These are phyloP conservation scores for Aethionema arabicum DNA, from an alignment of 345 rosid species.

Conservation along the genomic window DNA sequence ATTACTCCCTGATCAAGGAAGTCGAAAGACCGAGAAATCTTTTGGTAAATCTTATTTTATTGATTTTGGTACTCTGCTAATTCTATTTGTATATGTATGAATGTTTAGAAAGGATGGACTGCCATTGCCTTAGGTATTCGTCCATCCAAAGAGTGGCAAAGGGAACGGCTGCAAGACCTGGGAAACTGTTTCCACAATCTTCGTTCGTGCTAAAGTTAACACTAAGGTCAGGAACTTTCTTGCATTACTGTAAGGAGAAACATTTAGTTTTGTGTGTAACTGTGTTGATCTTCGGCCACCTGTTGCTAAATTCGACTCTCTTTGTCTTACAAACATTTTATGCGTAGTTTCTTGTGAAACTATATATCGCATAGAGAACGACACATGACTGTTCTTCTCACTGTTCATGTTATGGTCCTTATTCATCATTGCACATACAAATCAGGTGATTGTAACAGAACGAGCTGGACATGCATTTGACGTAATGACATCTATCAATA, in stretches of 20 bases:
- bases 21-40: slow-evolving; percentile 76
- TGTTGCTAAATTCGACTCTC: background rate
- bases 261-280: background rate
- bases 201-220: slow-evolving; percentile 60
- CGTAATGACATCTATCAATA: slow-evolving; percentile 56
- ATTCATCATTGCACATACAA: slow-evolving; percentile 21
- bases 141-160: slow-evolving; percentile 91
- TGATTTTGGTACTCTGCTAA: background rate
- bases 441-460: slow-evolving; percentile 76
- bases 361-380: slow-evolving; percentile 13
- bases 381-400: background rate
- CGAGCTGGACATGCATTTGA: slow-evolving; percentile 90
- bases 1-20: slow-evolving; percentile 50
- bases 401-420: slow-evolving; percentile 8
- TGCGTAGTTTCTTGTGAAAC: background rate
- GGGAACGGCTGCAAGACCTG: slow-evolving; percentile 63
- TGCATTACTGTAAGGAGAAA: slow-evolving; percentile 2
- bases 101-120: slow-evolving; percentile 23
- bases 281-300: background rate
- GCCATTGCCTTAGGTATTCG: slow-evolving; percentile 57
- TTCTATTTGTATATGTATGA: slow-evolving; percentile 20
- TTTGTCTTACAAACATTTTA: background rate
- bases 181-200: slow-evolving; percentile 83
- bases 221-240: slow-evolving; percentile 51
- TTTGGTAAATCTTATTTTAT: slow-evolving; percentile 44